phyloP scores from a whole-genome alignment of 2,329 filamentous ascomycete genomes.

The Rhynchosporium agropyri region DNA sequence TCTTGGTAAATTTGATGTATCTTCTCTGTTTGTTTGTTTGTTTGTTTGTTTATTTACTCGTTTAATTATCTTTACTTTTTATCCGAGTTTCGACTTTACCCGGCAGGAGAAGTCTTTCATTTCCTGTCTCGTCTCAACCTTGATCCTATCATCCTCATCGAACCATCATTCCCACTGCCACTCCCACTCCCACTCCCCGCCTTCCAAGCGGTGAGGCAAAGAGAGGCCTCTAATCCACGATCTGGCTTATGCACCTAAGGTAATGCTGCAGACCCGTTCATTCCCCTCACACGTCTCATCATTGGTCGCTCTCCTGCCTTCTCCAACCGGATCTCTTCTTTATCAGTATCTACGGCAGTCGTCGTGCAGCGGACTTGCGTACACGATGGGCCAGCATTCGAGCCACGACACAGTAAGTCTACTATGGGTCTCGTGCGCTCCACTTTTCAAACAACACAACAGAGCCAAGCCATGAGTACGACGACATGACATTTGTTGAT shows the following conservation, averaged over 20 bases:
- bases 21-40: background rate
- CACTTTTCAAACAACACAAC: constrained; percentile 16
- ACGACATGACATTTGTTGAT: constrained; percentile 24
- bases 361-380: constrained; percentile 31
- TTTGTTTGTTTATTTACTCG: constrained; percentile 12
- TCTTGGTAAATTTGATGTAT: background rate
- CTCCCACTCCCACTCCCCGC: constrained; percentile 3
- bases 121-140: background rate
- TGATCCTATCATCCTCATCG: background rate
- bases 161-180: background rate
- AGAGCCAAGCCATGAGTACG: constrained; percentile 19
- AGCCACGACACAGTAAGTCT: constrained; percentile 38
- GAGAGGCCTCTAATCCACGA: constrained; percentile 15
- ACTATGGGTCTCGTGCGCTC: constrained; percentile 17
- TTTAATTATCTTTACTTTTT: background rate
- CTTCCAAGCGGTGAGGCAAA: constrained; percentile 27
- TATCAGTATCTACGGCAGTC: constrained; percentile 19
- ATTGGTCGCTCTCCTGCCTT: constrained; percentile 22
- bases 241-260: constrained; percentile 24
- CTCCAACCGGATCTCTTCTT: constrained; percentile 33
- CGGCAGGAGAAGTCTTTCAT: background rate
- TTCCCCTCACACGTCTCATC: constrained; percentile 15
- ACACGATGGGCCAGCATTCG: constrained; percentile 40
- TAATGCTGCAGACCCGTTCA: constrained; percentile 25
- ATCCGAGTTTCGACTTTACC: no score